Base-by-base conservation (phyloP, 2,329 filamentous ascomycete genomes). In the Pezicula carpinea region DNA sequence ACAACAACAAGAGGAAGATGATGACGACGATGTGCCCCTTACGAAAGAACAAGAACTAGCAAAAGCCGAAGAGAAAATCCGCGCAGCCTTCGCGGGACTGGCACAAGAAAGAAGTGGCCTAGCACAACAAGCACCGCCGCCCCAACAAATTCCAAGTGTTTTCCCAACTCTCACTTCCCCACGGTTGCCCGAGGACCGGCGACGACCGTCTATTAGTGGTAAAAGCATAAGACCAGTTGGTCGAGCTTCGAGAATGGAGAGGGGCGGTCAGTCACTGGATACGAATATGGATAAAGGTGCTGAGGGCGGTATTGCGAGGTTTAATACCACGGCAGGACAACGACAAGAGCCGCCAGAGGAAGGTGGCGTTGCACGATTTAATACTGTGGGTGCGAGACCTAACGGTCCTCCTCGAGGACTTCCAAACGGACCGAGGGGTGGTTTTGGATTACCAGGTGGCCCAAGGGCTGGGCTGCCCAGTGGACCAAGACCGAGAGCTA, bases 11-110 rank as follows among this genome's bases (percentile, higher is more conserved):
- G 21, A 33, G 7, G 48, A 40, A 13, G 22, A 42, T 18, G 29
- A 41, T 1, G 50, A 47, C 11, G 42, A 50, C 11, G 48, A 50
- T 5, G 19, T 38, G 6, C 47, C 46, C 1, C 17, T 52, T 13
- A 50, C 47, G 2, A 50, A 48, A 19, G 50, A 54, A 23, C 35
- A 52, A n/a, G 45, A 54, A 32, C 50, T 54, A 36, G 31, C 19
- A 4, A 52, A 47, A 32, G 52, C 52, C 1, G 52, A 54, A 18
- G 47, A 46, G 32, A 54, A 52, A 22, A 54, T 54, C 14, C 39
- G 42, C 6, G 21, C 38, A 31, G 52, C 52, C 0, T 54, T 54
- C 36, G 52, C 52, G 21, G 45, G 41, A 0, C 36, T 54, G 39
- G 52, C 52, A 8, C 33, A 46, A n/a, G 35, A 52, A 38, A 54